Base-by-base conservation (phyloP, 345 rosid species). In the Erucastrum elatum region DNA sequence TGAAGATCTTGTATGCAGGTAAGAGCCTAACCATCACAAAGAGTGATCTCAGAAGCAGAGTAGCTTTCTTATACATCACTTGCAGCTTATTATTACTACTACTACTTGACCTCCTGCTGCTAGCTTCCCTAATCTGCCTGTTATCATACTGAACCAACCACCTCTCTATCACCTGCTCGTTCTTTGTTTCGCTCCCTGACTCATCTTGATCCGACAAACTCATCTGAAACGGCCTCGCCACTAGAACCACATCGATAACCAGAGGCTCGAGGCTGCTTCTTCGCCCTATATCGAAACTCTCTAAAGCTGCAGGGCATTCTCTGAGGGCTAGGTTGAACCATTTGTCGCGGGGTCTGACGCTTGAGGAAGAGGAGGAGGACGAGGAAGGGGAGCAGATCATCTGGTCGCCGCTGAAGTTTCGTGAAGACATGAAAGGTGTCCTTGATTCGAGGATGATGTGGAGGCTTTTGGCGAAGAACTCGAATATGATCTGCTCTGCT, bases 311-410 rank as follows among this genome's bases (percentile, higher is more conserved):
- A 49, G 99, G 94, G 84, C 94, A 89, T 66, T 91, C 98, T 84
- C 92, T 82, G 5, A 95, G 96, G 3, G 98, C 98, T 77, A 95
- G 81, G 80, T 93, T 91, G 77, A 95, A 95, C 99, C 98, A 91
- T 81, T 87, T 89, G 80, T 95, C 98, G 25, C 99, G 88, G 1
- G 97, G 90, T 75, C 92, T 86, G 53, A 89, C 92, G 66, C 96
- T 89, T 1, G 94, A 88, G 2, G 98, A 86, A 6, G 93, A 93
- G 0, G 97, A 93, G 0, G 99, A 93, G 15, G 98, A 91, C 0
- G 97, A 90, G 13, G 91, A 88, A 12, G 41, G 41, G 41, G 13
- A 41, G 1, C 84, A 93, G 3, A 91, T 25, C 77, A 66, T 77
- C 81, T 93, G 98, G 34, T 93, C 98, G 2, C 98, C 94, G 60